Percentiles rank a stretch among this genome's conserved stretches.
Conservation (phyloP, 345 rosid species). For the Draba incana region DNA sequence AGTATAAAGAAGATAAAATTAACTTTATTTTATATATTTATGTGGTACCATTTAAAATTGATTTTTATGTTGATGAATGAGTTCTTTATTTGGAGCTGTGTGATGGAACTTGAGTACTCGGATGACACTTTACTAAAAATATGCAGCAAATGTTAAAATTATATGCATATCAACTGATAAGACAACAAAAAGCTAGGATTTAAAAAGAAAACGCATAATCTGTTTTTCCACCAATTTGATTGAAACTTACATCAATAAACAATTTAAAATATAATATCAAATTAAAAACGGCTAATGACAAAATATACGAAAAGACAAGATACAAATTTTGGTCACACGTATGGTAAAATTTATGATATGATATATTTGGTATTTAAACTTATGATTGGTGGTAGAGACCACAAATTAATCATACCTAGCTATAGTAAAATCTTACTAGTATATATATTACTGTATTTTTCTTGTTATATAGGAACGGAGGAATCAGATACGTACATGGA, state of each 20-base stretch:
- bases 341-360: no score
- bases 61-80: not conserved
- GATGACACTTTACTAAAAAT: not conserved
- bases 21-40: not conserved
- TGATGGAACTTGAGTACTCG: conserved; percentile 8
- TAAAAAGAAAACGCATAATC: conserved; percentile 15
- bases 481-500: conserved; percentile 46
- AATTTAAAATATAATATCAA: not conserved
- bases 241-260: not conserved
- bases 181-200: conserved; percentile 32
- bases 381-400: not conserved
- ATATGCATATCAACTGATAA: conserved; percentile 24
- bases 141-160: not conserved
- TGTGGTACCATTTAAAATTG: conserved; percentile 11
- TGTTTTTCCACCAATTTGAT: conserved; percentile 18
- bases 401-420: not conserved
- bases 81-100: not conserved
- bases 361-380: not conserved
- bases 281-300: not conserved
- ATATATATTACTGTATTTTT: not conserved
- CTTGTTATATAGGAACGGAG: conserved; percentile 20
- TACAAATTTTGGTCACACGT: no score
- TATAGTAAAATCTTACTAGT: not conserved
- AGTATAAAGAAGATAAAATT: not conserved
- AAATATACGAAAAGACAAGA: no score